Evolutionary conservation across 2,329 filamentous ascomycete genomes (phyloP).

Genomic region (Hymenoscyphus linearis): DNA sequence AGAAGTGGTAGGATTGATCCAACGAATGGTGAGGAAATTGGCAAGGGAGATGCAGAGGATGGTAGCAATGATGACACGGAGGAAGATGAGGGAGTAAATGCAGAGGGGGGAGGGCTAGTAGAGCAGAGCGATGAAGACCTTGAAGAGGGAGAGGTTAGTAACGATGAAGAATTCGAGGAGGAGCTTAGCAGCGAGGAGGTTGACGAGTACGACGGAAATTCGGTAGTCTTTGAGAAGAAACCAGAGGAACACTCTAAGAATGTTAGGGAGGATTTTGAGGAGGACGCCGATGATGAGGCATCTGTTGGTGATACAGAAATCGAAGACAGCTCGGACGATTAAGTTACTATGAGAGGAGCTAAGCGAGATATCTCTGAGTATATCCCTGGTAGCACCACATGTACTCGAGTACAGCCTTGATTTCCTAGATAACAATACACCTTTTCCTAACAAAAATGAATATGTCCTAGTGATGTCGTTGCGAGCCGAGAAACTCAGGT

Average conservation of each 20-base stretch:
- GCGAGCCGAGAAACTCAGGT: not conserved
- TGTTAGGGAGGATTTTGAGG: too few relatives aligned
- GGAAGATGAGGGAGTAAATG: not conserved
- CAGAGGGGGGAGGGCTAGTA: not conserved
- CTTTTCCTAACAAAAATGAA: not conserved
- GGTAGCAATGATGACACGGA: not conserved
- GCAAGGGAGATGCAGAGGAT: not conserved
- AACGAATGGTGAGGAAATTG: not conserved
- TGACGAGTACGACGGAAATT: too few relatives aligned
- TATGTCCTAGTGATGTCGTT: not conserved
- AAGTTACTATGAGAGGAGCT: not conserved
- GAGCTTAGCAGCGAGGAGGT: too few relatives aligned
- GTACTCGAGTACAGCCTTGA: not conserved
- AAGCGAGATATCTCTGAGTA: not conserved
- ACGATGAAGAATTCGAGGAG: too few relatives aligned
- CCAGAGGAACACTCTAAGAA: too few relatives aligned
- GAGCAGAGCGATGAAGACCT: not conserved
- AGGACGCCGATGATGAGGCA: too few relatives aligned
- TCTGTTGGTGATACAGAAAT: not conserved
- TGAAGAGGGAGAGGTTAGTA: too few relatives aligned
- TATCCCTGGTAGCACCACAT: not conserved
- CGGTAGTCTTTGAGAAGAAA: too few relatives aligned
- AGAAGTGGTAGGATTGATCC: not conserved
- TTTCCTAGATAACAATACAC: not conserved
- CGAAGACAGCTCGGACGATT: not conserved